Percentiles rank a stretch among this genome's conserved stretches.
Conservation (phyloP, 148 eudicot genomes). For the Rhododendron henanense region DNA sequence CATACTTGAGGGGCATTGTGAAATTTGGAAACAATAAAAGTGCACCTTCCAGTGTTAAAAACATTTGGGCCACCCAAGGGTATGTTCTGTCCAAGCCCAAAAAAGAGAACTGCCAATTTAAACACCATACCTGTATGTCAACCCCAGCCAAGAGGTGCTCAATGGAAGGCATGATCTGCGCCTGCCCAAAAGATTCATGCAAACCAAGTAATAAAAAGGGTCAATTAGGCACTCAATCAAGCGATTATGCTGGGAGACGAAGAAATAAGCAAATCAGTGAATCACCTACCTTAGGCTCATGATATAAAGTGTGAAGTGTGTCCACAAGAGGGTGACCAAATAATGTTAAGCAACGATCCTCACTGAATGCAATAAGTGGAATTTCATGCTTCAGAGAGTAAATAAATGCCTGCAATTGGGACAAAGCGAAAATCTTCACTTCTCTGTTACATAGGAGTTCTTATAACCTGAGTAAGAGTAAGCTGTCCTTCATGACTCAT, state of each 20-base stretch:
- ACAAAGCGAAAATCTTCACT: neutral
- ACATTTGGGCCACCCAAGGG: neutral
- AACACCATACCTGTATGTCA: slow-evolving; percentile 66
- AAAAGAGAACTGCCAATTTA: neutral
- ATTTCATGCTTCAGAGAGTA: slow-evolving; percentile 67
- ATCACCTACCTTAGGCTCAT: slow-evolving; percentile 76
- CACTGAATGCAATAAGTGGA: slow-evolving; percentile 81
- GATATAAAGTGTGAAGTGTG: slow-evolving; percentile 69
- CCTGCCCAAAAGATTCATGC: slow-evolving; percentile 43
- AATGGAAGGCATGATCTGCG: slow-evolving; percentile 69
- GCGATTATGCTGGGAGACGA: neutral
- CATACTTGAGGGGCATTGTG: neutral
- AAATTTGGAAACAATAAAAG: neutral
- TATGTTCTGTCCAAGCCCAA: neutral
- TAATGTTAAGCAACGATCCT: slow-evolving; percentile 81
- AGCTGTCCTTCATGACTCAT: neutral
- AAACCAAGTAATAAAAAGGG: neutral
- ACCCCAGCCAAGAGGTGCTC: slow-evolving; percentile 56
- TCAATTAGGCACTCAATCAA: neutral
- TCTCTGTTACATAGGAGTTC: neutral
- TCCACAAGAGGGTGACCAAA: slow-evolving; percentile 82
- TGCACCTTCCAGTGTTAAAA: neutral
- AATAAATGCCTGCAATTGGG: slow-evolving; percentile 55
- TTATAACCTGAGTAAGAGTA: neutral
- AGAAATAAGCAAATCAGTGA: neutral